A percentile compares a stretch with the other conserved stretches of the same genome.
Evolutionary conservation across 1,284 basidiomycete species (phyloP).

Genomic region (Ganoderma multipileum): DNA sequence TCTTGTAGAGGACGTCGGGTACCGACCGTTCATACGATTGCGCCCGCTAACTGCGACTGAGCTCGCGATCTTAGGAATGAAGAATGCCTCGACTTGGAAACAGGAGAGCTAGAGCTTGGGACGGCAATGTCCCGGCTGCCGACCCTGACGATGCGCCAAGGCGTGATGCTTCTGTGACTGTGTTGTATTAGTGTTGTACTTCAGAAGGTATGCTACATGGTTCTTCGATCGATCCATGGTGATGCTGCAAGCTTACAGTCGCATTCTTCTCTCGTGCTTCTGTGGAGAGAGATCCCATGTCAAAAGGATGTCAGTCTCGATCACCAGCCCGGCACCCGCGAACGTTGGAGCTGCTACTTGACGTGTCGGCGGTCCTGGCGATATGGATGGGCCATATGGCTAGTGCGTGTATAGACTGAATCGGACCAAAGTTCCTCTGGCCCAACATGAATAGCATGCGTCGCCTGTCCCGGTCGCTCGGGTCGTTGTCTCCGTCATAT

Average conservation of each 20-base stretch:
- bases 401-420: neutral
- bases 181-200: neutral
- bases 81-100: neutral
- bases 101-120: neutral
- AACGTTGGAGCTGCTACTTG: neutral
- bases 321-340: neutral
- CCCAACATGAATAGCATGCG: neutral
- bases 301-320: neutral
- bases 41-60: neutral
- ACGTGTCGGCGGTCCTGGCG: neutral
- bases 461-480: neutral
- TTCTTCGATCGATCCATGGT: neutral
- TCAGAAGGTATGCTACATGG: neutral
- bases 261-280: neutral
- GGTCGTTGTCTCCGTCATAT: neutral
- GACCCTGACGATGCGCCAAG: neutral
- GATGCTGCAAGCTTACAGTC: neutral
- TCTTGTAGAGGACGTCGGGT: neutral
- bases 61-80: neutral
- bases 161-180: neutral
- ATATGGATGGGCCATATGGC: neutral
- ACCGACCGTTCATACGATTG: neutral
- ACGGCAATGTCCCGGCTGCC: neutral
- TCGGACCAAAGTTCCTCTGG: neutral
- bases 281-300: neutral